These are phyloP conservation scores for Mycena leptocephala DNA, from an alignment of 768 basidiomycete species.

Conservation along the genomic window DNA sequence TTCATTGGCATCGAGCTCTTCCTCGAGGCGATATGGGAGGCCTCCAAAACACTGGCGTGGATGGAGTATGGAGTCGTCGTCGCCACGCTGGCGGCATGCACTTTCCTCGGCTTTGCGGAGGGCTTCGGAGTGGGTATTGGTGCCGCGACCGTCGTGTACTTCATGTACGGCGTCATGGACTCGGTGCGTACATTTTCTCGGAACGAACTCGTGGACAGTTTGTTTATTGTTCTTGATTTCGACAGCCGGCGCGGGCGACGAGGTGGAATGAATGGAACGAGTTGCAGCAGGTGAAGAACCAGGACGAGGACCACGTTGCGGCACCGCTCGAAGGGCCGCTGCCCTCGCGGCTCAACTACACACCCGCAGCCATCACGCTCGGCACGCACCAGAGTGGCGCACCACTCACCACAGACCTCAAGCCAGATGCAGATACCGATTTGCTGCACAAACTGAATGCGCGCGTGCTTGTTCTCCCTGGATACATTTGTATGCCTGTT, in stretches of 20 bases:
- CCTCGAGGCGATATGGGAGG: slow-evolving; percentile 42
- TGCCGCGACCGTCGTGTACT: slow-evolving; percentile 35
- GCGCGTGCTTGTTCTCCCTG: slow-evolving; percentile 20
- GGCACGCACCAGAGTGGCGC: not conserved
- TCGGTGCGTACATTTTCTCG: no score
- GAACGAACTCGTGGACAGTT: no score
- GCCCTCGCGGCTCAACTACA: slow-evolving; percentile 7
- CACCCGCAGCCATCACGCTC: slow-evolving; percentile 9
- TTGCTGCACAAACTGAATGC: slow-evolving; percentile 22
- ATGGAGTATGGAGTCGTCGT: slow-evolving; percentile 40
- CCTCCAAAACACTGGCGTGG: slow-evolving; percentile 33
- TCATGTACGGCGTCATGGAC: slow-evolving; percentile 38
- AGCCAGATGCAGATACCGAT: not conserved
- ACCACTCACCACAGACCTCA: not conserved
- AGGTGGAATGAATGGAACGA: slow-evolving; percentile 41
- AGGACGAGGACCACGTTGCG: slow-evolving; percentile 8
- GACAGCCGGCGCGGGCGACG: slow-evolving; percentile 32
- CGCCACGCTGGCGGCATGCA: no score
- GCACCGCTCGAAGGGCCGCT: not conserved
- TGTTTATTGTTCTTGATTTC: no score
- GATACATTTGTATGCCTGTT: slow-evolving; percentile 23
- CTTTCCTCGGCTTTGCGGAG: no score
- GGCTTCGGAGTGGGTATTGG: slow-evolving; percentile 44
- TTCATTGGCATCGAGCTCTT: no score
- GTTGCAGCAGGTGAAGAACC: slow-evolving; percentile 18